These are phyloP conservation scores for Tetracentron sinense DNA, from an alignment of 164 flowering plant genomes.

Conservation along the genomic window DNA sequence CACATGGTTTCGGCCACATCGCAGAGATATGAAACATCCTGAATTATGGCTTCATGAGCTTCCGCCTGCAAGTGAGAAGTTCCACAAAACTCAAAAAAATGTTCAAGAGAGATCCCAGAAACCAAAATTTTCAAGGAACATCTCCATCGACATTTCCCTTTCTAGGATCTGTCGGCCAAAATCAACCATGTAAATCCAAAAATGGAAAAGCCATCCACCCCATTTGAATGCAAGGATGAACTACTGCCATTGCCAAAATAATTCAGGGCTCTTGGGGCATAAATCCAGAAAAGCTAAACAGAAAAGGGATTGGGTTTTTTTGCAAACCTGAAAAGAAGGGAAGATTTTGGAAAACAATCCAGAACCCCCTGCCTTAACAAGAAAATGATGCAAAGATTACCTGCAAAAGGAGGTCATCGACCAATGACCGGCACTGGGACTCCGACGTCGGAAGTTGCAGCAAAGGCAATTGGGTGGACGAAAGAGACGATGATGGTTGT, in stretches of 20 bases:
- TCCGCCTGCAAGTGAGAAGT: constrained; percentile 37
- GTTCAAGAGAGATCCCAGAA: background rate
- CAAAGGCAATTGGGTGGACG: background rate
- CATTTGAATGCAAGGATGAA: no score
- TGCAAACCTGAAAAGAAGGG: no score
- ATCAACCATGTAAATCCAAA: no score
- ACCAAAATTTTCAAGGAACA: background rate
- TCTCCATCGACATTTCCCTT: no score
- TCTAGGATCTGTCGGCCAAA: no score
- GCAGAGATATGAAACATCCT: constrained; percentile 37
- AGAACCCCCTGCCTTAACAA: no score
- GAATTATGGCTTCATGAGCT: constrained; percentile 40
- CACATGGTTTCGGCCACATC: constrained; percentile 44
- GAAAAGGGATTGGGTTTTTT: no score
- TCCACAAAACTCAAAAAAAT: background rate
- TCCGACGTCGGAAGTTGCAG: background rate
- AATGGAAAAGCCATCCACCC: no score
- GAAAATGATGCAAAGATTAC: background rate
- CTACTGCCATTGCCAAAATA: no score
- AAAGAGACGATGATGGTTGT: background rate
- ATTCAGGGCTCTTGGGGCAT: no score
- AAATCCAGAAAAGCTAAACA: no score
- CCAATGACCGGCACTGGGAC: background rate
- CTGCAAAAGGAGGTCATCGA: background rate
- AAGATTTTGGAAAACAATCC: no score